Base-by-base conservation (phyloP, 2,329 filamentous ascomycete genomes). In the Acrocalymma vagum region DNA sequence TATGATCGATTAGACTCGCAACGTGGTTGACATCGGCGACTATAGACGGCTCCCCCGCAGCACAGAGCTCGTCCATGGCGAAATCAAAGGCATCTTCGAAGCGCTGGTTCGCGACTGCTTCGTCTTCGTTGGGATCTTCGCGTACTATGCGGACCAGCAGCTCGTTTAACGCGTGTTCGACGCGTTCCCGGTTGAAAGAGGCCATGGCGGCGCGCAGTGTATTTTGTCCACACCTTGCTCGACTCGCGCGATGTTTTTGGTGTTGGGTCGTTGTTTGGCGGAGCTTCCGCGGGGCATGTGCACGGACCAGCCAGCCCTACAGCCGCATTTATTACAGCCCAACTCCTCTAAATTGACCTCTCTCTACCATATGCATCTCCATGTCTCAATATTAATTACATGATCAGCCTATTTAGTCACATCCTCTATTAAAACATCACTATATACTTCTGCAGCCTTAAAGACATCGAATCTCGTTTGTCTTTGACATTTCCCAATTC, bases 21-120 rank as follows among this genome's bases (percentile, higher is more conserved):
- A 92, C 91, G 77, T 96, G 92, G 67, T 95, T 93, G 51, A 95
- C 86, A 65, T 92, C 87, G 44, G 86, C 80, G 20, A 81, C 79
- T 36, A 86, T 72, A 38, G 79, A 72, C 33, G 82, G 77, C 45
- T 79, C 78, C 17, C 62, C 62, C 21, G 70, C 67, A 17, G 57
- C 60, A 13, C 69, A 73, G 49, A 78, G 73, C 34, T 73, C 72
- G 31, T 70, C 70, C 47, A 70, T 71, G 27, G 79, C 80, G 50
- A 77, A 72, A 14, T 78, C 72, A 42, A 79, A 73, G 17, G 80
- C 78, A 50, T 82, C 79, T 50, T 88, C 83, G 63, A 89, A 84
- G 48, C 86, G 83, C 57, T 86, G 78, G 63, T 91, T 84, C 14
- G 83, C 82, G 7, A 74, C 72, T n/a, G 82, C 83, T 48, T 89